phyloP scores from a whole-genome alignment of 768 basidiomycete species.

The Gloeostereum incarnatum region DNA sequence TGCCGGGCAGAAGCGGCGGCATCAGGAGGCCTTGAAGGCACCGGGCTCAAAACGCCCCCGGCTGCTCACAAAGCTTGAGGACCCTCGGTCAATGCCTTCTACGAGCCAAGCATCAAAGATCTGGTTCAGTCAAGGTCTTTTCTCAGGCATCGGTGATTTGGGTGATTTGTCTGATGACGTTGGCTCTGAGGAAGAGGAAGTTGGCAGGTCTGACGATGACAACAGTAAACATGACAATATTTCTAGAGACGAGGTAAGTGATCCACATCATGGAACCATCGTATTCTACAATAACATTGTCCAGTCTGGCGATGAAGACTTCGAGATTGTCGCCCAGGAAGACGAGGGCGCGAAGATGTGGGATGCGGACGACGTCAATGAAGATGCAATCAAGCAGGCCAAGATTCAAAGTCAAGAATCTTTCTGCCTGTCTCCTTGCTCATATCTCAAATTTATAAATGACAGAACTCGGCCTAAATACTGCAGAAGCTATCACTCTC shows the following conservation, averaged over 20 bases:
- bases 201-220: slow-evolving; percentile 19
- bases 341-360: slow-evolving; percentile 63
- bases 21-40: slow-evolving; percentile 14
- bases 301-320: slow-evolving; percentile 53
- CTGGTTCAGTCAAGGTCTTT: slow-evolving; percentile 96
- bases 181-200: slow-evolving; percentile 16
- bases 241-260: not conserved
- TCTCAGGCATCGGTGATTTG: slow-evolving; percentile 49
- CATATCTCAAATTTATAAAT: slow-evolving; percentile 4
- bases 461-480: slow-evolving; percentile 72
- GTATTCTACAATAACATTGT: slow-evolving; percentile 16
- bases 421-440: slow-evolving; percentile 1
- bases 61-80: slow-evolving; percentile 39
- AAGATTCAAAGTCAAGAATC: slow-evolving; percentile 48
- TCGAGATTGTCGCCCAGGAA: slow-evolving; percentile 68
- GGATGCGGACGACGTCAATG: slow-evolving; percentile 73
- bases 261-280: not conserved
- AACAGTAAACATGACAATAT: slow-evolving; percentile 17
- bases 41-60: slow-evolving; percentile 40
- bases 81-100: slow-evolving; percentile 20
- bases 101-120: slow-evolving; percentile 57
- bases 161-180: slow-evolving; percentile 10
- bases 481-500: slow-evolving; percentile 84
- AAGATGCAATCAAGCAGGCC: slow-evolving; percentile 56
- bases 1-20: slow-evolving; percentile 35